Evolutionary conservation across 495 filamentous ascomycete genomes (phyloP).

Genomic region (Podospora conica): DNA sequence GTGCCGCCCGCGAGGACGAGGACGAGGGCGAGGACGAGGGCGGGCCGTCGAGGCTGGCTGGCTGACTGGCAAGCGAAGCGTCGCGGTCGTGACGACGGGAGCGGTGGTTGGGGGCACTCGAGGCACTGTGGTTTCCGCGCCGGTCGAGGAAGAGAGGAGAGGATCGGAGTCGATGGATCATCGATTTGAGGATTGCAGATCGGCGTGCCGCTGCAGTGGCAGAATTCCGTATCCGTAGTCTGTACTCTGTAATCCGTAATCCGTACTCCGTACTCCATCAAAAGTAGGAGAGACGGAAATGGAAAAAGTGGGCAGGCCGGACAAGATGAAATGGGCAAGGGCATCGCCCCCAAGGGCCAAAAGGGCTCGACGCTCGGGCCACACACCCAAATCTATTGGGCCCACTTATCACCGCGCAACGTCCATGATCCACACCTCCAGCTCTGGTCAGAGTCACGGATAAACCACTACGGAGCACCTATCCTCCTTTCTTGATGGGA

Average conservation of each 20-base stretch:
- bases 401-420: neutral
- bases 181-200: neutral
- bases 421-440: too few species aligned
- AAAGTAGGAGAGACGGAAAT: neutral
- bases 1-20: neutral
- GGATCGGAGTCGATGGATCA: neutral
- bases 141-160: neutral
- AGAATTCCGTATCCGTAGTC: neutral
- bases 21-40: too few species aligned
- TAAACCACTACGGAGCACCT: too few species aligned
- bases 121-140: neutral
- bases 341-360: too few species aligned
- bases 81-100: too few species aligned
- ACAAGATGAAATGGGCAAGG: neutral
- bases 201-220: neutral
- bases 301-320: neutral
- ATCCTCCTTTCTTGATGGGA: too few species aligned
- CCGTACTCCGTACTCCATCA: neutral
- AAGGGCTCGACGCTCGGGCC: neutral
- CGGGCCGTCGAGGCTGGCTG: neutral
- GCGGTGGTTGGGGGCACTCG: too few species aligned
- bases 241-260: neutral
- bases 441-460: too few species aligned
- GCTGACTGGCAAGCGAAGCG: too few species aligned
- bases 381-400: neutral